Evolutionary conservation across 176 grass and related monocot species (phyloP).

Genomic region (Aechmea fasciata): DNA sequence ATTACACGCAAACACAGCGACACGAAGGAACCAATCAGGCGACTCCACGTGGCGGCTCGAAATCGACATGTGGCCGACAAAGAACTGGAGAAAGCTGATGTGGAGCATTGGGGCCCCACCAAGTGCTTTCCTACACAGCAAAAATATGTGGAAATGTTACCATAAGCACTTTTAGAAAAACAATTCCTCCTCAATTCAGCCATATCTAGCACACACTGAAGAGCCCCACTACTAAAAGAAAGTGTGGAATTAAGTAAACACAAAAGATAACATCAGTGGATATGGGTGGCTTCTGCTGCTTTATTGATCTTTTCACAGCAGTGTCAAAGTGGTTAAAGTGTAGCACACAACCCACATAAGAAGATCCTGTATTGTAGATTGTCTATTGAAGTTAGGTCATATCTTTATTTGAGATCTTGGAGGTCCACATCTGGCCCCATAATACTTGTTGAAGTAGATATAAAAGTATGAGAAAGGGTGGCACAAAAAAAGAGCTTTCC

Average conservation of each 20-base stretch:
- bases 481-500: neutral
- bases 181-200: neutral
- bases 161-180: neutral
- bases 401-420: neutral
- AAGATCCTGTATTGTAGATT: neutral
- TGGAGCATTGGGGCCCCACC: neutral
- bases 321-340: slow-evolving; percentile 2
- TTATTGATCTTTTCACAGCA: neutral
- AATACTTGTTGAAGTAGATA: neutral
- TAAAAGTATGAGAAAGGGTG: neutral
- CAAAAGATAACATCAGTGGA: neutral
- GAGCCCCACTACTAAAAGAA: too few species aligned
- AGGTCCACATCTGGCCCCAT: neutral
- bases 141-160: neutral
- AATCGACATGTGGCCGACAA: slow-evolving; percentile 4
- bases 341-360: neutral
- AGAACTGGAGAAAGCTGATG: neutral
- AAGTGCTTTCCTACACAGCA: slow-evolving; percentile 1
- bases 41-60: neutral
- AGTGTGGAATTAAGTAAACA: too few species aligned
- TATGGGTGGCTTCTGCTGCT: neutral
- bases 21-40: neutral
- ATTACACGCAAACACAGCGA: neutral
- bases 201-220: too few species aligned
- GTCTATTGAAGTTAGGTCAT: slow-evolving; percentile 1